A percentile compares a stretch with the other conserved stretches of the same genome.
Conservation (phyloP, 2,329 filamentous ascomycete genomes). For the Ascochyta clinopodiicola region DNA sequence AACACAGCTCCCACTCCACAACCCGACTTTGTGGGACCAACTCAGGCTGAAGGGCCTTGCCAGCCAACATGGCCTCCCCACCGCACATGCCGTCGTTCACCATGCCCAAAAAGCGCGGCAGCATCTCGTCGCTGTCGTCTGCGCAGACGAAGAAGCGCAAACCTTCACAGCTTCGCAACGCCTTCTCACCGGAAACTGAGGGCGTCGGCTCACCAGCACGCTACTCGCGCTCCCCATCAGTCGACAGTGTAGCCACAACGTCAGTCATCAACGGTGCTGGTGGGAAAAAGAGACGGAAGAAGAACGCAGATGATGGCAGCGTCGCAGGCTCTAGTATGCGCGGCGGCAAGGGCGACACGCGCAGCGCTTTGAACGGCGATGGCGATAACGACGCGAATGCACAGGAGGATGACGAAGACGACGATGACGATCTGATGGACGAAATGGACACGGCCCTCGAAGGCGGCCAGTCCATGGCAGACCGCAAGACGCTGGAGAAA, state of each 20-base stretch:
- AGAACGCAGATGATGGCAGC: slow-evolving; percentile 37
- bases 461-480: slow-evolving; percentile 60
- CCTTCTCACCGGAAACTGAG: slow-evolving; percentile 72
- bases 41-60: slow-evolving; percentile 3
- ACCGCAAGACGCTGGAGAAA: slow-evolving; percentile 70
- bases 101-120: slow-evolving; percentile 68
- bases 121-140: slow-evolving; percentile 59
- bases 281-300: slow-evolving; percentile 64
- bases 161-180: slow-evolving; percentile 76
- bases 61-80: slow-evolving; percentile 60
- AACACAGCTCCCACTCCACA: slow-evolving; percentile 2
- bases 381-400: slow-evolving; percentile 63
- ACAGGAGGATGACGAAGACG: slow-evolving; percentile 66
- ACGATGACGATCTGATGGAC: slow-evolving; percentile 58
- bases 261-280: slow-evolving; percentile 43
- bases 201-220: slow-evolving; percentile 59
- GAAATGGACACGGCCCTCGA: slow-evolving; percentile 55
- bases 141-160: slow-evolving; percentile 70
- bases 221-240: slow-evolving; percentile 68
- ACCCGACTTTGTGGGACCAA: background rate
- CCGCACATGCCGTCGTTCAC: slow-evolving; percentile 60
- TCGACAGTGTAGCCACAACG: slow-evolving; percentile 66
- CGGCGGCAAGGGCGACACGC: slow-evolving; percentile 29
- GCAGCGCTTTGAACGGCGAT: slow-evolving; percentile 48
- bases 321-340: slow-evolving; percentile 47